These are phyloP conservation scores for Cladobotryum protrusum DNA, from an alignment of 2,329 filamentous ascomycete species.

Conservation along the genomic window DNA sequence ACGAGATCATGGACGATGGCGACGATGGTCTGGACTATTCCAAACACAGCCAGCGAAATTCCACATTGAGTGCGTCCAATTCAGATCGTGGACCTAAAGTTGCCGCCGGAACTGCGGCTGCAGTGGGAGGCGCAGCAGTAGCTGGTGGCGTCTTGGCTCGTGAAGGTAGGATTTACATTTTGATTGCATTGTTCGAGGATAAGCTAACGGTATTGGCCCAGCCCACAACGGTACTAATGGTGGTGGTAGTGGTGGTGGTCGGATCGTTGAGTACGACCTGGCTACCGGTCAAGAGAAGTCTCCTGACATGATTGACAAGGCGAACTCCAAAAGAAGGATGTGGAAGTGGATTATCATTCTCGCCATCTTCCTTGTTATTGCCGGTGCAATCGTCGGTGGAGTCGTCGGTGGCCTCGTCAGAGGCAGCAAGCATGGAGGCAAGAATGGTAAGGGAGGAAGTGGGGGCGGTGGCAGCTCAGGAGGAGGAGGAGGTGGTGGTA, in stretches of 20 bases:
- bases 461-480: conserved; percentile 19
- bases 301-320: conserved; percentile 24
- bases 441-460: conserved; percentile 25
- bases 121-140: conserved; percentile 37
- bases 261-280: not conserved
- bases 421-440: conserved; percentile 39
- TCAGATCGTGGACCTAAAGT: conserved; percentile 27
- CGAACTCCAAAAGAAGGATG: conserved; percentile 53
- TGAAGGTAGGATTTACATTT: conserved; percentile 15
- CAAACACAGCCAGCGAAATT: conserved; percentile 40
- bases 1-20: conserved; percentile 78
- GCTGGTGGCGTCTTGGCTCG: conserved; percentile 27
- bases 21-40: conserved; percentile 70
- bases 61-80: conserved; percentile 53
- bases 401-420: conserved; percentile 66
- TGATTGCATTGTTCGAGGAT: too few species aligned
- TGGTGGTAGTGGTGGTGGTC: not conserved
- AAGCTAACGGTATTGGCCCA: not conserved
- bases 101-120: conserved; percentile 28
- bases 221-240: not conserved
- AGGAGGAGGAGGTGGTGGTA: conserved; percentile 50
- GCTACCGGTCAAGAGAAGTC: conserved; percentile 14
- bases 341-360: conserved; percentile 64
- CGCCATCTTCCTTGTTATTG: conserved; percentile 56
- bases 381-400: conserved; percentile 67